These are phyloP conservation scores for Elymus sibiricus DNA, from an alignment of 176 grass and related monocot genomes.

Conservation along the genomic window DNA sequence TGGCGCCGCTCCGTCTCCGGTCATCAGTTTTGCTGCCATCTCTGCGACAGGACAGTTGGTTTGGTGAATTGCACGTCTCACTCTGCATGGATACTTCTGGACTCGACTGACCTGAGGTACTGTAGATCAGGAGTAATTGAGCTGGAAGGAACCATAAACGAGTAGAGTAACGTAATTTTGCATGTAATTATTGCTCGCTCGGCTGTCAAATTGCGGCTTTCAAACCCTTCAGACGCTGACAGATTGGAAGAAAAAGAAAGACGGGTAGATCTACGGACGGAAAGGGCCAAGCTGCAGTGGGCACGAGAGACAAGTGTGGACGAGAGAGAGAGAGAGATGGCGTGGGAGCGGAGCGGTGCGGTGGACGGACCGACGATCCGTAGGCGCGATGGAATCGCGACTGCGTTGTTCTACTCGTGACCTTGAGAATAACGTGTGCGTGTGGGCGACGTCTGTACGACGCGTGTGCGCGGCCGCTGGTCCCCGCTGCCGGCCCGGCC, in stretches of 20 bases:
- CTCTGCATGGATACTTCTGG: not conserved
- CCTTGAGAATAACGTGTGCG: slow-evolving; percentile 48
- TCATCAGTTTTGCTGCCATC: not conserved
- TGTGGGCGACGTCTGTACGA: slow-evolving; percentile 26
- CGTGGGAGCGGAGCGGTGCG: not conserved
- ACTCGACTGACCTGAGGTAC: not conserved
- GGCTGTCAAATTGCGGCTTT: slow-evolving; percentile 2
- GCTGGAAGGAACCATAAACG: too few species aligned
- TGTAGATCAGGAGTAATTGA: slow-evolving; percentile 5
- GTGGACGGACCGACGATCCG: slow-evolving; percentile 31
- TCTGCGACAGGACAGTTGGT: slow-evolving; percentile 18
- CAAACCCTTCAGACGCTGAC: slow-evolving; percentile 1
- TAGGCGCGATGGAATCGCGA: slow-evolving; percentile 15
- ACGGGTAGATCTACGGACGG: not conserved
- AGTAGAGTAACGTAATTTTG: not conserved
- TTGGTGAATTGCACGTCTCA: not conserved
- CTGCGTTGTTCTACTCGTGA: slow-evolving; percentile 27
- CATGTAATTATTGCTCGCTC: not conserved
- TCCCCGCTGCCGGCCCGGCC: not conserved
- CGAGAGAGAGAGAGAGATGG: not conserved
- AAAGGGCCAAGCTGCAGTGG: not conserved
- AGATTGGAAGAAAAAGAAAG: not conserved
- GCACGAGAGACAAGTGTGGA: slow-evolving; percentile 32
- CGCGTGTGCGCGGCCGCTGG: slow-evolving; percentile 39
- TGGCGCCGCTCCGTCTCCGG: not conserved